Percentiles rank a stretch among this genome's conserved stretches.
phyloP scores from a whole-genome alignment of 345 rosid species.

The Raphanus sativus region DNA sequence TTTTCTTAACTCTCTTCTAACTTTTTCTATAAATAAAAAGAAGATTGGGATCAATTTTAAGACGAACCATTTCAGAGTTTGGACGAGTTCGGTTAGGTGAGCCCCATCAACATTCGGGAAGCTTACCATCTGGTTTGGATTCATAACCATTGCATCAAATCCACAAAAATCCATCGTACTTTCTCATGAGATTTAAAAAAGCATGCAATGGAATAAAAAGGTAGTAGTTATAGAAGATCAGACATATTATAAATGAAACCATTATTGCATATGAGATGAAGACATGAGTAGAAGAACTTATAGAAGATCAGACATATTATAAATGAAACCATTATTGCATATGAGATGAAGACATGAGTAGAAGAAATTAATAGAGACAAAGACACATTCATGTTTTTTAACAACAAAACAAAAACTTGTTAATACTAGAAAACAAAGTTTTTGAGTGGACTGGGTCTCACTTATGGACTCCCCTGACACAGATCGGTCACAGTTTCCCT shows the following conservation, averaged over 20 bases:
- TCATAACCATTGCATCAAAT: background rate
- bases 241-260: slow-evolving; percentile 27
- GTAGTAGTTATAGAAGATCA: slow-evolving; percentile 20
- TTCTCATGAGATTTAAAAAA: slow-evolving; percentile 3
- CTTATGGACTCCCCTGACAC: slow-evolving; percentile 28
- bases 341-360: slow-evolving; percentile 8
- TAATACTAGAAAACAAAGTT: background rate
- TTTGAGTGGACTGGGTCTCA: slow-evolving; percentile 8
- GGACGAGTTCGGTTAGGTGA: background rate
- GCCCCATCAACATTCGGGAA: background rate
- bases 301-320: slow-evolving; percentile 17
- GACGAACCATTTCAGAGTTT: background rate
- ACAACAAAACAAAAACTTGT: slow-evolving; percentile 15
- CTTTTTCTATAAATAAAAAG: background rate
- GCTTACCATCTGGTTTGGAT: background rate
- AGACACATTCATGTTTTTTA: slow-evolving; percentile 11
- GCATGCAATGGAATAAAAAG: slow-evolving; percentile 21
- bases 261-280: slow-evolving; percentile 24
- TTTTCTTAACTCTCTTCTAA: background rate
- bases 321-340: slow-evolving; percentile 30
- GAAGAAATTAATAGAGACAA: background rate
- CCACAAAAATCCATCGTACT: background rate
- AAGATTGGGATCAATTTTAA: background rate
- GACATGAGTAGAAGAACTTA: no score
- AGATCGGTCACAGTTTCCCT: slow-evolving; percentile 32